Base-by-base conservation (phyloP, 164 flowering plant species). In the Dillenia suffruticosa region DNA sequence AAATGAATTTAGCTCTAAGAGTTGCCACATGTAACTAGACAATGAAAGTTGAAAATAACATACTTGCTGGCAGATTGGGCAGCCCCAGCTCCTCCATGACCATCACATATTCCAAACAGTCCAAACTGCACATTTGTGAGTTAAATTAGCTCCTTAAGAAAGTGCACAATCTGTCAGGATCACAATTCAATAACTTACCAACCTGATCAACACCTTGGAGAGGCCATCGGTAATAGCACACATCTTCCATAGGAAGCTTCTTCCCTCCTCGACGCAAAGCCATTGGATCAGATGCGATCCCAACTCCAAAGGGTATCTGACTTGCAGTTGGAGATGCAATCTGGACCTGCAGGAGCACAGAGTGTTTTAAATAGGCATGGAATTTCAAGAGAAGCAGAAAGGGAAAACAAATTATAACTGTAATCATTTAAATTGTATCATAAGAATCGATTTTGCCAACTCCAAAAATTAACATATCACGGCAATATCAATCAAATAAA, bases 221-320 rank as follows among this genome's bases (percentile, higher is more conserved):
- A 62, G 99, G 99, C 97, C 99, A 95, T 12, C 77, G 82, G 72
- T 77, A 82, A 73, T 82, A 91, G 82, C 85, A 81, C 15, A 89
- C 88, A 77, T 95, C 99, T 84, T 95, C 99, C 97, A 95, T 95
- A 0, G 92, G 86, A 68, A 91, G 84, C 68, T 84, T 89, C 74
- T 80, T 95, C 60, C 80, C 99, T 66, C 99, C 97, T 67, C 89
- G 85, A 53, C 96, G 96, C 71, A 82, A 48, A 71, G 96, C 77
- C 99, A 95, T 95, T 24, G 99, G 86, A 81, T 91, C 99, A 51
- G 99, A 84, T 61, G 93, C 96, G 67, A 95, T 63, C 51, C 99
- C 99, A 71, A 91, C 75, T 49, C 89, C 83, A 76, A 89, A 83
- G 10, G 96, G 96, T 7, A 75, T 65, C 67, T 69, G 76, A 47